Evolutionary conservation across 2,329 filamentous ascomycete genomes (phyloP).

Genomic region (Penicillium italicum): DNA sequence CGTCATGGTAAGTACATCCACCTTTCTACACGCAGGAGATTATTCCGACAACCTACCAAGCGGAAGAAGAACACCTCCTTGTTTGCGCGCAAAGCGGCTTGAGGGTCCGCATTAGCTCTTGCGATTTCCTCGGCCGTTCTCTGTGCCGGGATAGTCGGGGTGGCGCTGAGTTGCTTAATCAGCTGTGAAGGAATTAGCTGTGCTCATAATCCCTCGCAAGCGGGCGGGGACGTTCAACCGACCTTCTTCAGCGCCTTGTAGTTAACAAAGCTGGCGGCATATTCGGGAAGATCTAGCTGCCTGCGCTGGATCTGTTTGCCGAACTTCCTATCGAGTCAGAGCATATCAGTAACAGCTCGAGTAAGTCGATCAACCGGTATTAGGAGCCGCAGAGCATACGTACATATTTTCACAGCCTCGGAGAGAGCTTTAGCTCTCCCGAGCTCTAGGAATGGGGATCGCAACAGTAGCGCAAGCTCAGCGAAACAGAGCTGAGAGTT

Average conservation of each 20-base stretch:
- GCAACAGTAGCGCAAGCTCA: slow-evolving; percentile 2
- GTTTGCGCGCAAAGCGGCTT: slow-evolving; percentile 87
- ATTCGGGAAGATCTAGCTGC: slow-evolving; percentile 98
- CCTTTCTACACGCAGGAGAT: not conserved
- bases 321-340: slow-evolving; percentile 75
- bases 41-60: slow-evolving; percentile 57
- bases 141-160: slow-evolving; percentile 75
- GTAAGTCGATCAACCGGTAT: not conserved
- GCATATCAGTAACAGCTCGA: slow-evolving; percentile 1
- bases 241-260: slow-evolving; percentile 99
- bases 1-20: not conserved
- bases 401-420: slow-evolving; percentile 8
- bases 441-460: slow-evolving; percentile 3
- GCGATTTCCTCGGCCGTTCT: slow-evolving; percentile 49
- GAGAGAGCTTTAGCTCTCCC: slow-evolving; percentile 15
- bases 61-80: slow-evolving; percentile 99
- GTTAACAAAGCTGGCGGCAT: slow-evolving; percentile 98
- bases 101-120: slow-evolving; percentile 63
- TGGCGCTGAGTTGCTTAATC: slow-evolving; percentile 96
- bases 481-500: not conserved
- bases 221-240: slow-evolving; percentile 2
- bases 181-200: slow-evolving; percentile 59
- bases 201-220: not conserved
- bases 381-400: not conserved
- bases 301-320: slow-evolving; percentile 99